These are phyloP conservation scores for Microascus cirrosus DNA, from an alignment of 2,329 filamentous ascomycete species.

Conservation along the genomic window DNA sequence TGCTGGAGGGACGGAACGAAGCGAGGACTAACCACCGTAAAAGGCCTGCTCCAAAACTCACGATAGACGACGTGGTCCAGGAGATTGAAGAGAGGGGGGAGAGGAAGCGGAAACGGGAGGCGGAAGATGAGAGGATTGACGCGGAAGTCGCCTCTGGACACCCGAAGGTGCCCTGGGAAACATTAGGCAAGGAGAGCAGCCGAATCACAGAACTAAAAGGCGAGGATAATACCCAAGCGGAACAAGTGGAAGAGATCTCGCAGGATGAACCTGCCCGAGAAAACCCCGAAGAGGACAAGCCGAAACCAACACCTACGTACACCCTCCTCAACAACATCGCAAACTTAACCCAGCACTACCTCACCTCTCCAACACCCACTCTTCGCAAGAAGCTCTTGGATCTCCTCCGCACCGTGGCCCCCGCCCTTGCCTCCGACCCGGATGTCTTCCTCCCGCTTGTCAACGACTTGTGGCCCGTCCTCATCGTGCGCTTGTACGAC, in stretches of 20 bases:
- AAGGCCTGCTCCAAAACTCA: slow-evolving; percentile 15
- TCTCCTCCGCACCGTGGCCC: slow-evolving; percentile 62
- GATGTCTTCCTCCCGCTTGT: slow-evolving; percentile 79
- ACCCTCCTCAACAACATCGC: slow-evolving; percentile 73
- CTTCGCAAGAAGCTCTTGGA: slow-evolving; percentile 69
- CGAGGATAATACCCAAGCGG: slow-evolving; percentile 12
- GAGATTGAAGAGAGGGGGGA: slow-evolving; percentile 49
- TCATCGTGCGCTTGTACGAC: slow-evolving; percentile 58
- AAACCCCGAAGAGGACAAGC: slow-evolving; percentile 23
- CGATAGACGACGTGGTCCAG: slow-evolving; percentile 34
- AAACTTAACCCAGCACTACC: slow-evolving; percentile 75
- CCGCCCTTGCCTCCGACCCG: slow-evolving; percentile 64
- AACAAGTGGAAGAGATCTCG: neutral
- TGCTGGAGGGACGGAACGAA: slow-evolving; percentile 28
- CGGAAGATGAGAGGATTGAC: slow-evolving; percentile 23
- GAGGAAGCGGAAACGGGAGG: slow-evolving; percentile 19
- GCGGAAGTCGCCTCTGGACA: slow-evolving; percentile 15
- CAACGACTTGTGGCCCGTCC: slow-evolving; percentile 81
- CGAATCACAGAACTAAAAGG: slow-evolving; percentile 8
- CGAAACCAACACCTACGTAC: slow-evolving; percentile 68
- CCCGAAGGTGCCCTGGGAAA: slow-evolving; percentile 21
- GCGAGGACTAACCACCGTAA: slow-evolving; percentile 30
- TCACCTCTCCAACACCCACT: slow-evolving; percentile 72
- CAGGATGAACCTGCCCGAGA: slow-evolving; percentile 23
- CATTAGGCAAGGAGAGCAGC: slow-evolving; percentile 3